Base-by-base conservation (phyloP, 2,329 filamentous ascomycete genomes). In the Penicillium verrucosum region DNA sequence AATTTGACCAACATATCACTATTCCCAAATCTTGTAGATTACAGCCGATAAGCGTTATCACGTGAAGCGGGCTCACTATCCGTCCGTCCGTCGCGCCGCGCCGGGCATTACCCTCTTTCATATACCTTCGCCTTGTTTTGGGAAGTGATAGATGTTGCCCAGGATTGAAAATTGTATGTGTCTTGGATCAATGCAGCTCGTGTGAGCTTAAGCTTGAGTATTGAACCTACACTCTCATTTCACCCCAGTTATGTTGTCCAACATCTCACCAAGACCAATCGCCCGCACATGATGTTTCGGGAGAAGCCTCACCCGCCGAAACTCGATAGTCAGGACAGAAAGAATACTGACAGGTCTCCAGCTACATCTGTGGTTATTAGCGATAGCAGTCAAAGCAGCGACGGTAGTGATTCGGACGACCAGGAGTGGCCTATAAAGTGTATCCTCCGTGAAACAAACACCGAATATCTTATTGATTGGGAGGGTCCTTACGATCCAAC, bases 381-480 rank as follows among this genome's bases (percentile, higher is more conserved):
- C 30, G 42, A 44, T 30, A 52, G 51, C 52, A 57, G 46, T 45
- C 37, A 60, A 37, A 63, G 50, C 47, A 56, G 34, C 30, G 40
- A 51, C 27, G 34, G 50, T 25, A 45, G 47, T 38, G 41, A 45
- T 12, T 37, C 66, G 45, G 63, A 51, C n/a, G 67, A 70, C 42
- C 64, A 68, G 57, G 70, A 74, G 62, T 73, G 64, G 59, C 65
- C 65, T 53, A 73, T 73, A 41, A 72, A 72, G 51, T 65, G 65
- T 57, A 74, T 75, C 46, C 64, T 75, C 54, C 69, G 69, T 59
- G 73, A 76, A 62, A 67, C 65, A 32, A 55, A 64, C 43, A 61
- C 63, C 18, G 64, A 71, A 47, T 76, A 75, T 61, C 63, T 75
- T 29, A 72, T 76, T 58, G 73, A 74, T 34, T 75, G 73, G 73